Base-by-base conservation (phyloP, 495 filamentous ascomycete genomes). In the Neurospora sp. region DNA sequence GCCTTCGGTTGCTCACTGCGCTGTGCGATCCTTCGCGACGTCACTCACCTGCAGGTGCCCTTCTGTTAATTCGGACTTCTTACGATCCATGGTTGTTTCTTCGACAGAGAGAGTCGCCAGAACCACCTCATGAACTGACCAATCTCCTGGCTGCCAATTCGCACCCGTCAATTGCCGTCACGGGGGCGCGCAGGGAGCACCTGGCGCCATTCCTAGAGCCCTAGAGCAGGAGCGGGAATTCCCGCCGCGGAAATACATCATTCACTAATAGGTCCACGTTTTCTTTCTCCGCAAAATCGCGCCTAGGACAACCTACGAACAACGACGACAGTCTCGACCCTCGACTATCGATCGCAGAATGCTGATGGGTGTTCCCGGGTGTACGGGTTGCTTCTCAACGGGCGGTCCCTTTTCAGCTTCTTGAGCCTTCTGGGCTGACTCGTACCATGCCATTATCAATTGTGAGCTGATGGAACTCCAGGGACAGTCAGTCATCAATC, bases 161-260 rank as follows among this genome's bases (percentile, higher is more conserved):
- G 16, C 27, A 66, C 27, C 5, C 48, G 48, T 14, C 48, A 14
- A 59, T 59, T 27, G 20, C 23, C 20, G 20, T 59, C 20, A 59
- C 48, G 20, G 46, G 20, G 5, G 1, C 11, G 1, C 10, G 20
- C n/a, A 54, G 46, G 20, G 46, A 54, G 46, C 46, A 23, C 44
- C 8, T 10, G 44, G 44, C 44, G 44, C 44, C 48, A 4, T 27
- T 7, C 11, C 48, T 59, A 20, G 48, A 59, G 48, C 48, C n/a
- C 46, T 12, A n/a, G 46, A 54, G n/a, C 20, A 23, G 20, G 10
- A 27, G 62, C 76, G 77, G 77, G 74, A 59, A 66, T 74, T 77
- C 70, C 74, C 77, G 76, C 77, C 77, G 77, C 76, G 77, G 77
- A 78, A 69, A 78, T 74, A 59, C 69, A 12, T 38, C n/a, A 31